Conservation (phyloP, 306 rosid species). For the Morella rubra region DNA sequence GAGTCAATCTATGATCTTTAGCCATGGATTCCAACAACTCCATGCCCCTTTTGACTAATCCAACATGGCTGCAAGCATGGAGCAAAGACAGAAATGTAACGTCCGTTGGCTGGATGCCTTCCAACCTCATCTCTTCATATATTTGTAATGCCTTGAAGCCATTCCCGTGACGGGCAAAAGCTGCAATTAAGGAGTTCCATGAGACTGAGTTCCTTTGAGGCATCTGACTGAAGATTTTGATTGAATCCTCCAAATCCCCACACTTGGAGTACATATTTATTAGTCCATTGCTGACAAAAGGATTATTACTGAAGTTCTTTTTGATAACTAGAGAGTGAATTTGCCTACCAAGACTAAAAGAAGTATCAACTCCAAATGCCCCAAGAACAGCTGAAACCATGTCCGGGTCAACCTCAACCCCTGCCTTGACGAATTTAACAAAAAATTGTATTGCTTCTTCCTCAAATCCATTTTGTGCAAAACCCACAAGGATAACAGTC, state of each 20-base stretch:
- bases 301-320: slow-evolving; percentile 57
- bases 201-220: slow-evolving; percentile 59
- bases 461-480: slow-evolving; percentile 80
- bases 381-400: slow-evolving; percentile 82
- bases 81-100: slow-evolving; percentile 82
- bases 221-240: slow-evolving; percentile 54
- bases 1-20: slow-evolving; percentile 59
- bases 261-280: slow-evolving; percentile 93
- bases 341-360: slow-evolving; percentile 72
- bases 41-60: slow-evolving; percentile 76
- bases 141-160: slow-evolving; percentile 58
- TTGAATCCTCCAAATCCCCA: slow-evolving; percentile 64
- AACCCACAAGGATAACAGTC: slow-evolving; percentile 86
- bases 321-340: slow-evolving; percentile 62
- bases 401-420: slow-evolving; percentile 61
- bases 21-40: slow-evolving; percentile 68
- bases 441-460: slow-evolving; percentile 80
- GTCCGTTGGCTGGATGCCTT: slow-evolving; percentile 57
- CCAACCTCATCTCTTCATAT: slow-evolving; percentile 60
- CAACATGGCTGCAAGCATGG: slow-evolving; percentile 89
- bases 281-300: slow-evolving; percentile 76
- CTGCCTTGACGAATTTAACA: slow-evolving; percentile 61
- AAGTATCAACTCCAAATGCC: slow-evolving; percentile 72
- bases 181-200: slow-evolving; percentile 90
- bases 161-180: slow-evolving; percentile 84